Evolutionary conservation across 2,329 filamentous ascomycete genomes (phyloP).

Genomic region (Mycocentrospora acerina): DNA sequence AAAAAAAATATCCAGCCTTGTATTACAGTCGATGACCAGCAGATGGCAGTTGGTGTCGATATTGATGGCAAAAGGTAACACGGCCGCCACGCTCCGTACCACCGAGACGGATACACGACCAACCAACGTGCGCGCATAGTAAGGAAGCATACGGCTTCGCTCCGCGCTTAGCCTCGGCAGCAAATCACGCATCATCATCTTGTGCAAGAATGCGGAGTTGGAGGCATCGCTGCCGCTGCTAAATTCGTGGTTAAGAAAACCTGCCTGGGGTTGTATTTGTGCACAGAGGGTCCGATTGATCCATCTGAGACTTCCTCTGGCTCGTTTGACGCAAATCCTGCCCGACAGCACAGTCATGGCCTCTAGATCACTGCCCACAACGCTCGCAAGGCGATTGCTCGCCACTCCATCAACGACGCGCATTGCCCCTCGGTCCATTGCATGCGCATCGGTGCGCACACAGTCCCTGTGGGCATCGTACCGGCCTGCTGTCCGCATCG

Average conservation of each 20-base stretch:
- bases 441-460: conserved; percentile 16
- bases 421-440: conserved; percentile 20
- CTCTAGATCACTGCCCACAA: conserved; percentile 30
- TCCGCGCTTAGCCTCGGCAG: conserved; percentile 28
- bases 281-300: conserved; percentile 3
- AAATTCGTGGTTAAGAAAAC: conserved; percentile 6
- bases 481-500: conserved; percentile 38
- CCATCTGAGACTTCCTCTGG: conserved; percentile 5
- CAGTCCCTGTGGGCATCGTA: conserved; percentile 20
- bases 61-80: too few species aligned
- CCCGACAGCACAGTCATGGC: conserved; percentile 34
- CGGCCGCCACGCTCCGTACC: too few species aligned
- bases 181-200: conserved; percentile 26
- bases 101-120: too few species aligned
- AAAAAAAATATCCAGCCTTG: too few species aligned
- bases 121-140: too few species aligned
- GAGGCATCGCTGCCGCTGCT: conserved; percentile 10
- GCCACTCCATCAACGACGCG: conserved; percentile 20
- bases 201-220: conserved; percentile 18
- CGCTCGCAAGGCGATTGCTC: conserved; percentile 29
- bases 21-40: too few species aligned
- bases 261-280: conserved; percentile 3
- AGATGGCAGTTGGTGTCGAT: too few species aligned
- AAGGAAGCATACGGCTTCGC: too few species aligned
- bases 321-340: conserved; percentile 2